Percentiles rank a stretch among this genome's conserved stretches.
Conservation (phyloP, 352 stramenopile species). For the Phytophthora sp. region DNA sequence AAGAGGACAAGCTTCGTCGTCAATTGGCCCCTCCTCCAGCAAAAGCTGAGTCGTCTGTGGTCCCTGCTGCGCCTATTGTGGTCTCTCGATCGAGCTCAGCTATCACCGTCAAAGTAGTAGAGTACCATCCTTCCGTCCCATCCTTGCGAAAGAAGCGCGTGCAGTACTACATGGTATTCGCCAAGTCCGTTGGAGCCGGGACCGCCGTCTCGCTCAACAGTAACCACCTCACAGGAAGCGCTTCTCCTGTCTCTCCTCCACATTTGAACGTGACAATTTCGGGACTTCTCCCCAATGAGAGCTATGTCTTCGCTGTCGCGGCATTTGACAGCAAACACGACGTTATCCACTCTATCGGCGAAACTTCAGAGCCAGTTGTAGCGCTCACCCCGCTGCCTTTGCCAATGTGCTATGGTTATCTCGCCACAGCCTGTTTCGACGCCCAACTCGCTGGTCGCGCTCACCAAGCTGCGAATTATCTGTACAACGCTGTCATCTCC, state of each 20-base stretch:
- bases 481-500: constrained; percentile 63
- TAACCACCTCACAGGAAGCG: constrained; percentile 64
- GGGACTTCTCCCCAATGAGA: constrained; percentile 67
- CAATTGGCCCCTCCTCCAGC: constrained; percentile 1
- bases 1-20: constrained; percentile 52
- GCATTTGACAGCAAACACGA: constrained; percentile 72
- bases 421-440: constrained; percentile 62
- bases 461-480: constrained; percentile 43
- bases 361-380: constrained; percentile 63
- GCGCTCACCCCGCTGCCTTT: constrained; percentile 74
- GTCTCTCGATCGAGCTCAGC: constrained; percentile 57
- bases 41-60: background rate
- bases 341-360: constrained; percentile 71
- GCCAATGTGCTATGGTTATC: constrained; percentile 70
- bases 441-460: constrained; percentile 37
- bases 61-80: constrained; percentile 55
- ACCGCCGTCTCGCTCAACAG: constrained; percentile 85
- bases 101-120: constrained; percentile 56
- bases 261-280: constrained; percentile 47
- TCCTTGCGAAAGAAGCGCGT: constrained; percentile 41
- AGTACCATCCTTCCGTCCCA: constrained; percentile 38
- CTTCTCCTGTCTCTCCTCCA: constrained; percentile 46
- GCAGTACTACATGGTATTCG: constrained; percentile 82
- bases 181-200: constrained; percentile 67
- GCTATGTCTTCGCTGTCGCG: constrained; percentile 85